phyloP scores from a whole-genome alignment of 2,329 filamentous ascomycete species.

The Claviceps pazoutovae region DNA sequence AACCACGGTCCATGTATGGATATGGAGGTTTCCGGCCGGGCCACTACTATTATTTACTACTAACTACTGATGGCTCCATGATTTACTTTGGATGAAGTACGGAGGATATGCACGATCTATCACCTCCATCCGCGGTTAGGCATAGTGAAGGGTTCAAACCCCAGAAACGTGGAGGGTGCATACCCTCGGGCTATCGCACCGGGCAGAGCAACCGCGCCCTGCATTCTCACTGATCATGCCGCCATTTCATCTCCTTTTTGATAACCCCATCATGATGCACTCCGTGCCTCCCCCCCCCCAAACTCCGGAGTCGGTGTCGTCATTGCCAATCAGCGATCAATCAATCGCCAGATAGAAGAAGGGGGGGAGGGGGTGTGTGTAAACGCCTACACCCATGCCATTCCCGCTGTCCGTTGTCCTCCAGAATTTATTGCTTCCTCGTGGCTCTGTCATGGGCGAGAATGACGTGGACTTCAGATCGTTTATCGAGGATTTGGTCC shows the following conservation, averaged over 20 bases:
- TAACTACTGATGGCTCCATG: no score
- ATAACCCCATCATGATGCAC: neutral
- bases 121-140: conserved; percentile 12
- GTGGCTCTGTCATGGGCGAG: neutral
- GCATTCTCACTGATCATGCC: neutral
- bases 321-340: no score
- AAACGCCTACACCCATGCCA: neutral
- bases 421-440: neutral
- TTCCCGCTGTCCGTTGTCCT: neutral
- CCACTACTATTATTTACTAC: conserved; percentile 4
- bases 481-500: conserved; percentile 6
- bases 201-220: neutral
- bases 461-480: conserved; percentile 5
- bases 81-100: neutral
- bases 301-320: neutral
- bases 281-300: neutral
- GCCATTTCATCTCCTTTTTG: neutral
- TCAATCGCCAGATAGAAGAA: no score
- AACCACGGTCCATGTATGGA: conserved; percentile 2
- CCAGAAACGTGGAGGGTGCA: neutral
- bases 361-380: neutral
- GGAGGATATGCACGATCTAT: neutral
- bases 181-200: neutral
- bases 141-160: conserved; percentile 1
- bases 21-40: neutral